Evolutionary conservation across 2,329 filamentous ascomycete species (phyloP).

Genomic region (Aureobasidium pullulans): DNA sequence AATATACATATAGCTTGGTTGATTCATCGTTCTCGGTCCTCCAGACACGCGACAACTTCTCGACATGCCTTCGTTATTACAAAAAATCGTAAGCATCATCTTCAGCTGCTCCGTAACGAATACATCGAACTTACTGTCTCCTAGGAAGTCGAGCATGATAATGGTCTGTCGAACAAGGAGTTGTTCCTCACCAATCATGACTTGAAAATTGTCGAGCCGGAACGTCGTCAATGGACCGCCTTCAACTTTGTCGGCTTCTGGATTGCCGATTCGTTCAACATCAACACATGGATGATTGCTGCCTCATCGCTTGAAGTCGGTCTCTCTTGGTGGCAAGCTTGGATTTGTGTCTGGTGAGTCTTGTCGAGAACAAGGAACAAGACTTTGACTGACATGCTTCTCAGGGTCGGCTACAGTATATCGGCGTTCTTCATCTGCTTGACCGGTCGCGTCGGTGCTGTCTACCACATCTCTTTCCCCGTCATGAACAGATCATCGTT

Average conservation of each 20-base stretch:
- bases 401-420: slow-evolving; percentile 64
- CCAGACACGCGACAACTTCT: neutral
- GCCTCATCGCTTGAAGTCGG: slow-evolving; percentile 70
- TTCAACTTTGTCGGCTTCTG: slow-evolving; percentile 84
- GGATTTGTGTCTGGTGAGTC: slow-evolving; percentile 28
- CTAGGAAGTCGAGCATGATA: slow-evolving; percentile 57
- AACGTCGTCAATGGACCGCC: slow-evolving; percentile 72
- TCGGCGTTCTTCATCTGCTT: slow-evolving; percentile 66
- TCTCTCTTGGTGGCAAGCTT: slow-evolving; percentile 45
- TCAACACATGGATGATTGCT: slow-evolving; percentile 61
- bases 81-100: neutral
- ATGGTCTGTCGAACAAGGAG: slow-evolving; percentile 69
- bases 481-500: slow-evolving; percentile 72
- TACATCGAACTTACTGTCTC: neutral
- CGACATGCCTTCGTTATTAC: neutral
- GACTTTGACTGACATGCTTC: slow-evolving; percentile 21
- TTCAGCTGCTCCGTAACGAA: neutral
- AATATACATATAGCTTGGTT: neutral
- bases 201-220: slow-evolving; percentile 59
- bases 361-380: neutral
- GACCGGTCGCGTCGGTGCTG: slow-evolving; percentile 76
- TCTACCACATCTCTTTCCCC: slow-evolving; percentile 84
- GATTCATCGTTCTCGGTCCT: neutral
- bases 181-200: slow-evolving; percentile 75
- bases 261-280: slow-evolving; percentile 79